Base-by-base conservation (phyloP, 108 stramenopile species). In the Asterionellopsis glacialis region DNA sequence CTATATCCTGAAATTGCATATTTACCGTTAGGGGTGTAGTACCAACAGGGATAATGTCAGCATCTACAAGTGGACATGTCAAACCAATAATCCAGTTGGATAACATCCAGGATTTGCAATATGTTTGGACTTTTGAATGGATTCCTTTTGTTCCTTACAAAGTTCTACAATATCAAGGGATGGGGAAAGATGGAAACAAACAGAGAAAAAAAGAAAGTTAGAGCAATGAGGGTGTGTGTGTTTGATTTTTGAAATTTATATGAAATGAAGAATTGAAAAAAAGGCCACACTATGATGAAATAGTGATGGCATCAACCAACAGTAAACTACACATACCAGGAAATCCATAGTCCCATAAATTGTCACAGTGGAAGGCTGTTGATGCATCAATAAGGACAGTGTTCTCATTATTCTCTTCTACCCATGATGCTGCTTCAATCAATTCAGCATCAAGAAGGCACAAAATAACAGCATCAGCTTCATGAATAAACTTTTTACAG, bases 41-140 rank as follows among this genome's bases (percentile, higher is more conserved):
- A 49, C 85, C 85, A 14, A 68, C 55, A 15, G 70, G 65, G 26
- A 95, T 52, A 42, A 93, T 76, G 0, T 91, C 94, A 24, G 91
- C 94, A 60, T 93, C 90, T 1, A 88, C 86, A 18, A 95, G 70
- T 9, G 94, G 94, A 21, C 88, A 76, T 23, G 86, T 88, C 50
- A 93, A 51, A n/a, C 85, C 80, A 53, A 95, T 91, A 67, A 95
- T 33, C 94, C 94, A 45, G 94, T 95, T 9, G 94, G 90, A 56
- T 95, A 95, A 64, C 94, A 95, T 33, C 94, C 94, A 50, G 94
- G 94, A 69, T 95, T 95, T 45, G 86, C 64, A 57, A 93, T 88
- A 15, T 88, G 77, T 67, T 90, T 95, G 74, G 69, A 73, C 14
- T 75, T 74, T 47, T 55, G 56, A 60, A 94, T 61, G 0, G 59